Evolutionary conservation across 2,329 filamentous ascomycete species (phyloP).

Genomic region (Aspergillus proliferans): DNA sequence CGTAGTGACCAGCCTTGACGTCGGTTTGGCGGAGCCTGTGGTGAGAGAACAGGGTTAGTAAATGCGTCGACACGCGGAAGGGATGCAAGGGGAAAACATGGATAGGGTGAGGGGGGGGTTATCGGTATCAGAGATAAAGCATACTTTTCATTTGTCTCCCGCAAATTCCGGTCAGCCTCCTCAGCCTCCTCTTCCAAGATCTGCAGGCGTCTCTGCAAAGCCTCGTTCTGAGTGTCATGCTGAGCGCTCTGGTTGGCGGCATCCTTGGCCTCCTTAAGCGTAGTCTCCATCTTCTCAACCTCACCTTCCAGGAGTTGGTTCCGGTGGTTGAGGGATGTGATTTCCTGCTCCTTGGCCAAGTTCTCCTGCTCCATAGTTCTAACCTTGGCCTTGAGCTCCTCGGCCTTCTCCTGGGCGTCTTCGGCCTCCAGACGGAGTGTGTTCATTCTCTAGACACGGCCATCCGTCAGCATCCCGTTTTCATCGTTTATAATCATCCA

Average conservation of each 20-base stretch:
- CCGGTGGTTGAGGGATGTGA: conserved; percentile 92
- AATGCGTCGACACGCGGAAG: conserved; percentile 1
- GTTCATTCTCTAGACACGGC: conserved; percentile 71
- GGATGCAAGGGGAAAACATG: background rate
- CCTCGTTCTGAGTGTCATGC: conserved; percentile 85
- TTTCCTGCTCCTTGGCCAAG: conserved; percentile 94
- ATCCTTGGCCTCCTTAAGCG: conserved; percentile 82
- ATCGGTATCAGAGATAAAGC: conserved; percentile 25
- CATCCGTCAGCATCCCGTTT: conserved; percentile 8
- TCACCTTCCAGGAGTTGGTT: conserved; percentile 84
- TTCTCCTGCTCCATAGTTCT: conserved; percentile 93
- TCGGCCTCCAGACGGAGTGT: conserved; percentile 91
- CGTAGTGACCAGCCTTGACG: conserved; percentile 97
- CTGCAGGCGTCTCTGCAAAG: conserved; percentile 84
- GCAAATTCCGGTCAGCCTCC: conserved; percentile 89
- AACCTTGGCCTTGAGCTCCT: conserved; percentile 81
- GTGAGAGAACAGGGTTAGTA: conserved; percentile 13
- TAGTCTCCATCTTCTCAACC: conserved; percentile 83
- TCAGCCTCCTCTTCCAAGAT: conserved; percentile 97
- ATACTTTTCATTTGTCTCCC: conserved; percentile 98
- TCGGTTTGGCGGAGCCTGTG: conserved; percentile 93
- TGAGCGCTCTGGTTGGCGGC: conserved; percentile 73
- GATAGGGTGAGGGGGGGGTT: background rate
- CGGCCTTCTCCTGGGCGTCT: conserved; percentile 70
- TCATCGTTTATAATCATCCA: conserved; percentile 4